Evolutionary conservation across 2,329 filamentous ascomycete species (phyloP).

Genomic region (Diplodia seriata): DNA sequence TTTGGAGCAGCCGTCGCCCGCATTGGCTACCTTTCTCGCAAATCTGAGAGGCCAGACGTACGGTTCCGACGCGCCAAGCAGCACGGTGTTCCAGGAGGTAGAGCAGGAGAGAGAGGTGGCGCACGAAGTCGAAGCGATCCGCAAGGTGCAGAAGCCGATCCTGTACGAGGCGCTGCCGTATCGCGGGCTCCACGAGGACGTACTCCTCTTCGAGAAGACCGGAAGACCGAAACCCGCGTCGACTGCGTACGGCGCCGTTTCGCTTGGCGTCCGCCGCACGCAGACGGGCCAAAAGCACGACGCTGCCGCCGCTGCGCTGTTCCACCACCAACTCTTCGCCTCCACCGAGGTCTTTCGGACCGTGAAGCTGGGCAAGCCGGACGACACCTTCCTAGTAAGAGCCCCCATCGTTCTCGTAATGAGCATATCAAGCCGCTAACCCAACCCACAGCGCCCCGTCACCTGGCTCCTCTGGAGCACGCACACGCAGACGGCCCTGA

Average conservation of each 20-base stretch:
- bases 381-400: slow-evolving; percentile 51
- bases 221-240: slow-evolving; percentile 47
- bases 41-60: slow-evolving; percentile 53
- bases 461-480: slow-evolving; percentile 68
- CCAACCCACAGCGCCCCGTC: slow-evolving; percentile 52
- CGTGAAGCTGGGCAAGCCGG: slow-evolving; percentile 46
- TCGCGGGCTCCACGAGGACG: slow-evolving; percentile 55
- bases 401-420: neutral
- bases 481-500: slow-evolving; percentile 55
- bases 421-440: neutral
- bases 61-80: slow-evolving; percentile 29
- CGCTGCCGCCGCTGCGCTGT: slow-evolving; percentile 37
- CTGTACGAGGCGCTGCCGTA: slow-evolving; percentile 53
- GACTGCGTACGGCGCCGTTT: neutral
- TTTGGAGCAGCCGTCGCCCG: slow-evolving; percentile 33
- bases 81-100: slow-evolving; percentile 65
- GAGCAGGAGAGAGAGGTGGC: slow-evolving; percentile 64
- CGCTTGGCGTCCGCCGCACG: slow-evolving; percentile 39
- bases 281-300: slow-evolving; percentile 47
- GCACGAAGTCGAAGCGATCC: slow-evolving; percentile 63
- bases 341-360: slow-evolving; percentile 59
- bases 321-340: slow-evolving; percentile 46
- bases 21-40: slow-evolving; percentile 21
- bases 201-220: slow-evolving; percentile 55
- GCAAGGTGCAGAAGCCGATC: slow-evolving; percentile 59